Conservation (phyloP, 139 green algal species). For the Nannochloris sp. region DNA sequence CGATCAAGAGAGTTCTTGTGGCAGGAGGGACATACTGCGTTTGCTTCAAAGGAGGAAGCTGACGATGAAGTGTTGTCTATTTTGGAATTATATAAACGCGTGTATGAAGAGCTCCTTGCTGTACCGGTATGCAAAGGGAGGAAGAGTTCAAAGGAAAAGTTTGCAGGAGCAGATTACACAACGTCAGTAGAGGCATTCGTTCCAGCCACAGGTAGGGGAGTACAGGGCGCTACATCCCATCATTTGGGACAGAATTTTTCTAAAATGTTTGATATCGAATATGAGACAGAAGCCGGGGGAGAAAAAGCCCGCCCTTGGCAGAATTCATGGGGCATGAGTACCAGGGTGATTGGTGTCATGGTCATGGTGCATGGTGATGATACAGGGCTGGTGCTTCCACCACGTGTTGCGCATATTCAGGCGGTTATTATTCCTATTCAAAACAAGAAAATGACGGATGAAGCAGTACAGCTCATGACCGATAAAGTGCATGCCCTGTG, state of each 20-base stretch:
- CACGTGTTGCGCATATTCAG: constrained; percentile 74
- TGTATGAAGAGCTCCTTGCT: constrained; percentile 94
- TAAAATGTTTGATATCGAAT: constrained; percentile 82
- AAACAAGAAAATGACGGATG: constrained; percentile 57
- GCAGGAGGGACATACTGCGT: constrained; percentile 81
- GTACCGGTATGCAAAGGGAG: constrained; percentile 86
- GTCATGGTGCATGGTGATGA: constrained; percentile 98
- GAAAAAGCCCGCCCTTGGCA: constrained; percentile 76
- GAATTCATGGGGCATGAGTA: constrained; percentile 96
- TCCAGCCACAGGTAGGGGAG: constrained; percentile 79
- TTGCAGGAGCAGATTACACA: constrained; percentile 92
- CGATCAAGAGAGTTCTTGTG: constrained; percentile 89
- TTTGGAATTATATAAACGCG: constrained; percentile 67
- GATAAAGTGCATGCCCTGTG: constrained; percentile 31
- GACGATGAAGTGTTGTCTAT: constrained; percentile 89
- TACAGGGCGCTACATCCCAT: constrained; percentile 93
- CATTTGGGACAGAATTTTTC: constrained; percentile 98
- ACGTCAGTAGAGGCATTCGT: constrained; percentile 97
- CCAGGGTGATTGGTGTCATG: constrained; percentile 92
- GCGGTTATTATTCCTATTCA: constrained; percentile 81
- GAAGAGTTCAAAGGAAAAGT: constrained; percentile 96
- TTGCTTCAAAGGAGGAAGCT: constrained; percentile 79
- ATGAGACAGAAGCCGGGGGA: constrained; percentile 66
- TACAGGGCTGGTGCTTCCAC: constrained; percentile 93
- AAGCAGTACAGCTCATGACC: constrained; percentile 42